These are phyloP conservation scores for Nymphaea thermarum DNA, from an alignment of 164 flowering plant genomes.

Conservation along the genomic window DNA sequence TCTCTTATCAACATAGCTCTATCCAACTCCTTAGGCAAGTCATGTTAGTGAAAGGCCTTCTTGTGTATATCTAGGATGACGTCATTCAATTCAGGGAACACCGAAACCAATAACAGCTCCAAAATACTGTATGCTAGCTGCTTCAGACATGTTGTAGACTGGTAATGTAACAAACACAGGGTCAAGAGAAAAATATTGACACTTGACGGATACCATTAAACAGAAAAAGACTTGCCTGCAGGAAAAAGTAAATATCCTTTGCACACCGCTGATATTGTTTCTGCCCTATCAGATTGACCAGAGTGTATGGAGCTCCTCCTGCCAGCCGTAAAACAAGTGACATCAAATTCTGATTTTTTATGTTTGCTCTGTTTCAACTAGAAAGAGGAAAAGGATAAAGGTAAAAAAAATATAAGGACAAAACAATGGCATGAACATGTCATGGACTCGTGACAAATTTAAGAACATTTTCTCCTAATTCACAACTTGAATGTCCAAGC, in stretches of 20 bases:
- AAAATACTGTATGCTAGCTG: constrained; percentile 75
- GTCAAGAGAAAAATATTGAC: background rate
- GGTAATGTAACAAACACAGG: constrained; percentile 8
- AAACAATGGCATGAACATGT: no score
- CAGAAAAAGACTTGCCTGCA: constrained; percentile 47
- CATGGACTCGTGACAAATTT: no score
- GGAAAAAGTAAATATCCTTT: constrained; percentile 76
- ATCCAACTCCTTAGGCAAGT: background rate
- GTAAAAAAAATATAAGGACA: no score
- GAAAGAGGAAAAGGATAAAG: no score
- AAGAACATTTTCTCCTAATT: no score
- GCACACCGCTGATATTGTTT: constrained; percentile 89
- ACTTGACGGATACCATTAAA: background rate
- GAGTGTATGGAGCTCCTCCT: constrained; percentile 87
- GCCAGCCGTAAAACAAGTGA: background rate
- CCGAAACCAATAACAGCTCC: constrained; percentile 60
- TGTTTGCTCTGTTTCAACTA: no score
- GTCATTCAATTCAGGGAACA: constrained; percentile 82
- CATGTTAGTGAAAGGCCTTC: constrained; percentile 21
- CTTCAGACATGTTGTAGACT: constrained; percentile 82
- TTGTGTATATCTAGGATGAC: constrained; percentile 47
- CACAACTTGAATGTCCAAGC: no score
- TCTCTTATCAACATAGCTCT: background rate
- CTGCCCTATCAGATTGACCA: constrained; percentile 83
- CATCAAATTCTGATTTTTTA: no score